Evolutionary conservation across 768 basidiomycete genomes (phyloP).

Genomic region (Lyophyllum shimeji): DNA sequence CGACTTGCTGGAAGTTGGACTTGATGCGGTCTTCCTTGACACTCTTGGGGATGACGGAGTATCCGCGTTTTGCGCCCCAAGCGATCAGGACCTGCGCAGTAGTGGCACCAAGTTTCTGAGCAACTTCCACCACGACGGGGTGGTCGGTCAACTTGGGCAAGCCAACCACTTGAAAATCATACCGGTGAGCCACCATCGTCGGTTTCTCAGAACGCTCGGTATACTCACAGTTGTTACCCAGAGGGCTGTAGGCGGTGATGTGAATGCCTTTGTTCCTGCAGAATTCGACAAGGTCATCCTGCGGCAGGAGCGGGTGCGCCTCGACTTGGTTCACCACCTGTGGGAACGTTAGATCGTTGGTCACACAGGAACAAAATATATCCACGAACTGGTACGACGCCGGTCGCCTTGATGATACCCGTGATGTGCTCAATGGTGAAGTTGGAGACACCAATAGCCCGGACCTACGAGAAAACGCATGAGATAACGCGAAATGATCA

Average conservation of each 20-base stretch:
- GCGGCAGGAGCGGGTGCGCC: constrained; percentile 77
- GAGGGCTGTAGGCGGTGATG: constrained; percentile 64
- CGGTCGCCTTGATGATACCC: constrained; percentile 67
- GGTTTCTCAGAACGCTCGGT: not conserved
- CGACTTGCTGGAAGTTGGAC: constrained; percentile 78
- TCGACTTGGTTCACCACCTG: constrained; percentile 79
- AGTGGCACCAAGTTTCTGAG: constrained; percentile 59
- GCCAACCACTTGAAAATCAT: constrained; percentile 44
- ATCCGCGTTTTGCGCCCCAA: constrained; percentile 75
- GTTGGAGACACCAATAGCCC: constrained; percentile 80
- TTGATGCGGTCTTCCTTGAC: constrained; percentile 69
- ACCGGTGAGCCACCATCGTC: not conserved
- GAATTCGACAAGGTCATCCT: constrained; percentile 70
- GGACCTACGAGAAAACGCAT: constrained; percentile 41
- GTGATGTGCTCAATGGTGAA: constrained; percentile 67
- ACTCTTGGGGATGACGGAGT: constrained; percentile 84
- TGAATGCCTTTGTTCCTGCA: constrained; percentile 71
- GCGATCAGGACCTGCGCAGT: constrained; percentile 83
- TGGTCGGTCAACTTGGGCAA: constrained; percentile 70
- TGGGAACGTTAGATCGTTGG: not conserved
- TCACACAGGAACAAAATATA: not conserved
- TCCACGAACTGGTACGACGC: constrained; percentile 62
- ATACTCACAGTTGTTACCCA: constrained; percentile 76
- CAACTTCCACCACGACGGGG: constrained; percentile 58
- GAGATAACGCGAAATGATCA: not conserved